Base-by-base conservation (phyloP, 2,329 filamentous ascomycete species). In the Penicillium rolfsii region DNA sequence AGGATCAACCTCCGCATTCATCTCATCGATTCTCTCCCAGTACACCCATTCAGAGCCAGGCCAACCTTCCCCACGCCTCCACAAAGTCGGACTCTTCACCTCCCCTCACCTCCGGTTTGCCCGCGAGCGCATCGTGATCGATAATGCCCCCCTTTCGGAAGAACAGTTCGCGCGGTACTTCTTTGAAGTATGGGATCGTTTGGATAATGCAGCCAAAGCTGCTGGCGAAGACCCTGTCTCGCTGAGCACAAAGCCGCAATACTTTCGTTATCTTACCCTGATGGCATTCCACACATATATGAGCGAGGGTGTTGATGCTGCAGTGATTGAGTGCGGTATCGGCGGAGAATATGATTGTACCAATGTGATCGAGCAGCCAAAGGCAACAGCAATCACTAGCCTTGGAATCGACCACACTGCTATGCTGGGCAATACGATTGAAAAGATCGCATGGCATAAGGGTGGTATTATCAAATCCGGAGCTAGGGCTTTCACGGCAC, bases 311-410 rank as follows among this genome's bases (percentile, higher is more conserved):
- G 88, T 97, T 0, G 83, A 88, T 64, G 87, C 87, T 19, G 93
- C 92, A 0, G 87, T 98, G 9, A 84, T 98, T 36, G 95, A 99
- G 78, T 96, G 92, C 70, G 95, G 95, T 0, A 96, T 98, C 64
- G 95, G 95, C 16, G 95, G 93, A 52, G 91, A 97, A 77, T 93
- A 93, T 71, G 94, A 98, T 72, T 90, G 90, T 30, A 99, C 95
- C 9, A 98, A 98, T 71, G 85, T 98, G 24, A 77, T 99, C 5
- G 81, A 83, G 11, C 83, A 85, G 12, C 89, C 93, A 0, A 88
- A 85, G 6, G 89, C 88, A 1, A 85, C 87, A 1, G 90, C 89
- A 0, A 87, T 97, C 40, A 89, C 92, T 22, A 92, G 89, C 70
- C 76, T 97, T 46, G 93, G 91, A 3, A 89, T 97, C 62, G 93